phyloP scores from a whole-genome alignment of 208 protist genomes.

The Wallacemonas sp. region DNA sequence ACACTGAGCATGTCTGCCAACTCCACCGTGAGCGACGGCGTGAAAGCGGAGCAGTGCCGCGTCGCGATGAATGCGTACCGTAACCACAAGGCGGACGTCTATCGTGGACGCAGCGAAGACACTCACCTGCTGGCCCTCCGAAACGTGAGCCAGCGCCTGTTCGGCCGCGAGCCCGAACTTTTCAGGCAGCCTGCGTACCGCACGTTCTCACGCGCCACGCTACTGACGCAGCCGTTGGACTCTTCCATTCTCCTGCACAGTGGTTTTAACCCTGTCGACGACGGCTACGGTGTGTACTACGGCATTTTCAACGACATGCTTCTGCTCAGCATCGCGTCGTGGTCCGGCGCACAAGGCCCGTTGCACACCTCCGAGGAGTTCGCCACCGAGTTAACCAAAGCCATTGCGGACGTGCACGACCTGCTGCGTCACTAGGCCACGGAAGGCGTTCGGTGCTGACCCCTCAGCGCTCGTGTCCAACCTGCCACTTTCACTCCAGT shows the following conservation, averaged over 20 bases:
- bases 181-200: slow-evolving; percentile 36
- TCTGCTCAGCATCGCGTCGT: slow-evolving; percentile 37
- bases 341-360: slow-evolving; percentile 26
- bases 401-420: slow-evolving; percentile 9
- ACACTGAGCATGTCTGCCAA: slow-evolving; percentile 32
- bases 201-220: slow-evolving; percentile 26
- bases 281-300: slow-evolving; percentile 48
- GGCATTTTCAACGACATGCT: slow-evolving; percentile 15
- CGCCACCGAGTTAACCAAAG: not conserved
- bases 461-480: slow-evolving; percentile 8
- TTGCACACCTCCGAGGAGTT: slow-evolving; percentile 30
- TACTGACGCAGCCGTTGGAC: slow-evolving; percentile 33
- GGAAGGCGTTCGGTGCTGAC: too few relatives aligned
- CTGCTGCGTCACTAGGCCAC: not conserved
- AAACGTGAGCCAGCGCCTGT: slow-evolving; percentile 38
- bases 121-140: slow-evolving; percentile 59
- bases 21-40: not conserved
- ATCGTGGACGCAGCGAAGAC: slow-evolving; percentile 45
- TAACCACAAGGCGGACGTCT: slow-evolving; percentile 21
- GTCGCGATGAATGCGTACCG: slow-evolving; percentile 35
- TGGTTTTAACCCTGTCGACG: slow-evolving; percentile 37
- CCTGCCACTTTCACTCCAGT: slow-evolving; percentile 13
- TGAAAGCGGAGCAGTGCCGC: slow-evolving; percentile 26
- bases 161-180: slow-evolving; percentile 28
- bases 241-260: slow-evolving; percentile 25